Evolutionary conservation across 345 rosid genomes (phyloP).

Genomic region (Salix viminalis): DNA sequence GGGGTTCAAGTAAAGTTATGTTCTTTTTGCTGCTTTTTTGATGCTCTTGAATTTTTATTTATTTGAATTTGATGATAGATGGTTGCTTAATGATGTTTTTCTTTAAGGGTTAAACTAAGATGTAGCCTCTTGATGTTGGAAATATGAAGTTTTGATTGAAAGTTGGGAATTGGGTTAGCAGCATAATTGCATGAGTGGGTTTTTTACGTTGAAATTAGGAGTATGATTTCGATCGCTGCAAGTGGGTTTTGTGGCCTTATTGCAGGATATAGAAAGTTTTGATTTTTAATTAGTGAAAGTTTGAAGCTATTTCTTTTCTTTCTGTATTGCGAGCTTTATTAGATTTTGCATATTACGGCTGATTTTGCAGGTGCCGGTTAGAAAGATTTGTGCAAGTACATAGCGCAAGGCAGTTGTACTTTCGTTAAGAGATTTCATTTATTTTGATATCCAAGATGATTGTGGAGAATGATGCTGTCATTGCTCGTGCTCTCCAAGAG

Average conservation of each 20-base stretch:
- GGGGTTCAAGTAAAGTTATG: neutral
- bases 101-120: neutral
- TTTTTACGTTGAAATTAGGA: neutral
- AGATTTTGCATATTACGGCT: neutral
- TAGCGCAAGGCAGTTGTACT: neutral
- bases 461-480: constrained; percentile 70
- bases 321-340: neutral
- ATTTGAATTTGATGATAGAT: neutral
- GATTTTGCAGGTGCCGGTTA: neutral
- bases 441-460: constrained; percentile 29
- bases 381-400: neutral
- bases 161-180: neutral
- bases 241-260: neutral
- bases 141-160: no score
- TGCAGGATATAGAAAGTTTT: neutral
- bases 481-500: constrained; percentile 71
- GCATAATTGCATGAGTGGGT: neutral
- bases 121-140: no score
- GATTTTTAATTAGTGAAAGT: neutral
- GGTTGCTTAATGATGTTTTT: neutral
- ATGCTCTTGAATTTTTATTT: neutral
- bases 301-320: neutral
- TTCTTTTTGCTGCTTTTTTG: neutral
- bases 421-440: neutral
- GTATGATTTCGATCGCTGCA: neutral